These are phyloP conservation scores for Peterozyma toletana DNA, from an alignment of 805 yeast genomes.

Conservation along the genomic window DNA sequence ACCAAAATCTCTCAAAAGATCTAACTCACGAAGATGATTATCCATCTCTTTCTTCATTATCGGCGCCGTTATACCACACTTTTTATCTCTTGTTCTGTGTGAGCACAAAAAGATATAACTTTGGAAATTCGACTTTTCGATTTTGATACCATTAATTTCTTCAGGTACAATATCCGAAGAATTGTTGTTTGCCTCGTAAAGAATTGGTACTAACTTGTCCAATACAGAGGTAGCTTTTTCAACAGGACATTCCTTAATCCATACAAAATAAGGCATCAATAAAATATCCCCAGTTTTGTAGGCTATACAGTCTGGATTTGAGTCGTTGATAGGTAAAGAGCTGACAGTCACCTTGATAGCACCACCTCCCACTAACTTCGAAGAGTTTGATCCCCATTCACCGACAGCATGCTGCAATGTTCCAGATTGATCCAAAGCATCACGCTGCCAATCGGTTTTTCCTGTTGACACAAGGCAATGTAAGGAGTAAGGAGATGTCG, in stretches of 20 bases:
- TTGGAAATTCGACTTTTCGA: conserved; percentile 30
- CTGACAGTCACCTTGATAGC: conserved; percentile 45
- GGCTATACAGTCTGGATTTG: conserved; percentile 31
- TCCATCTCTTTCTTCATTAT: conserved; percentile 78
- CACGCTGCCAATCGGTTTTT: conserved; percentile 76
- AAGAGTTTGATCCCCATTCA: conserved; percentile 15
- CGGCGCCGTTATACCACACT: conserved; percentile 94
- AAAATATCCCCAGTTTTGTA: conserved; percentile 51
- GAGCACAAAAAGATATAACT: conserved; percentile 75
- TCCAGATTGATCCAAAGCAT: conserved; percentile 42
- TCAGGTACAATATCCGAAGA: conserved; percentile 10
- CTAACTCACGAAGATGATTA: conserved; percentile 59
- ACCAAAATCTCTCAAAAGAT: conserved; percentile 65
- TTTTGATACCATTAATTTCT: conserved; percentile 21
- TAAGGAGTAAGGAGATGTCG: conserved; percentile 60
- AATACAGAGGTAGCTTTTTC: conserved; percentile 38
- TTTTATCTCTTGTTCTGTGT: conserved; percentile 83
- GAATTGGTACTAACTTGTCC: conserved; percentile 31
- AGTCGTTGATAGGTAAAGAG: conserved; percentile 34
- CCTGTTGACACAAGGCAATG: conserved; percentile 84
- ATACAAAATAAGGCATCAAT: conserved; percentile 67
- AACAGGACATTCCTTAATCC: conserved; percentile 47
- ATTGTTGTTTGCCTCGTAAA: conserved; percentile 21
- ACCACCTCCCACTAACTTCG: conserved; percentile 17
- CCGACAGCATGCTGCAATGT: conserved; percentile 18